Evolutionary conservation across 1,284 basidiomycete genomes (phyloP).

Genomic region (Tilletia indica): DNA sequence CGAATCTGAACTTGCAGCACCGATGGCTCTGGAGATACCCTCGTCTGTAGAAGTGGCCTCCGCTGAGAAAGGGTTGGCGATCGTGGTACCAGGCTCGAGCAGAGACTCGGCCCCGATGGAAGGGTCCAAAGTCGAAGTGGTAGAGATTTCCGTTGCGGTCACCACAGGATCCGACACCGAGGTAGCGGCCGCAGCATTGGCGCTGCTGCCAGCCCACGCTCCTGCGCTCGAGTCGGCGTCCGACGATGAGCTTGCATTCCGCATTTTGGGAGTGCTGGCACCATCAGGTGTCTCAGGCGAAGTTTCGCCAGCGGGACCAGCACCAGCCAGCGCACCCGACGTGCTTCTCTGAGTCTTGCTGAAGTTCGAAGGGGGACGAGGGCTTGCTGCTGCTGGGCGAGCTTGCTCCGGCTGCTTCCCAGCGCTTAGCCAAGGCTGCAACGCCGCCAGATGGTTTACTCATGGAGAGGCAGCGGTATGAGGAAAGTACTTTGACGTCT

Average conservation of each 20-base stretch:
- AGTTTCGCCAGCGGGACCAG: not conserved
- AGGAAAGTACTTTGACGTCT: no score
- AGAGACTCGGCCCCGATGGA: conserved; percentile 13
- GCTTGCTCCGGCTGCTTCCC: conserved; percentile 1
- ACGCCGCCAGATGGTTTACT: conserved; percentile 1
- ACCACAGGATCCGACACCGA: not conserved
- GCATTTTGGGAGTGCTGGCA: conserved; percentile 4
- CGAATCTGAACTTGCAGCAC: not conserved
- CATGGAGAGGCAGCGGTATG: no score
- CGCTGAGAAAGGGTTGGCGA: conserved; percentile 13
- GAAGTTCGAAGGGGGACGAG: no score
- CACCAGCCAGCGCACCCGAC: no score
- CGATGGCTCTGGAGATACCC: not conserved
- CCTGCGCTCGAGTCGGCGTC: conserved; percentile 5
- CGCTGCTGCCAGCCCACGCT: not conserved
- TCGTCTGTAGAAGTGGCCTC: no score
- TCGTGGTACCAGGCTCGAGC: conserved; percentile 6
- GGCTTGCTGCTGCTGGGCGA: not conserved
- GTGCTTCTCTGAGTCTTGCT: no score
- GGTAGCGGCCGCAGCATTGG: not conserved
- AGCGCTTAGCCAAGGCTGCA: conserved; percentile 10
- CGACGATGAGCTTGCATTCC: not conserved
- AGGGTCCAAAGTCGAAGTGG: not conserved
- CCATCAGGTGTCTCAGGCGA: not conserved
- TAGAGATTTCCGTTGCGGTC: not conserved